Base-by-base conservation (phyloP, 129 eudicot genomes). In the Silybum marianum region DNA sequence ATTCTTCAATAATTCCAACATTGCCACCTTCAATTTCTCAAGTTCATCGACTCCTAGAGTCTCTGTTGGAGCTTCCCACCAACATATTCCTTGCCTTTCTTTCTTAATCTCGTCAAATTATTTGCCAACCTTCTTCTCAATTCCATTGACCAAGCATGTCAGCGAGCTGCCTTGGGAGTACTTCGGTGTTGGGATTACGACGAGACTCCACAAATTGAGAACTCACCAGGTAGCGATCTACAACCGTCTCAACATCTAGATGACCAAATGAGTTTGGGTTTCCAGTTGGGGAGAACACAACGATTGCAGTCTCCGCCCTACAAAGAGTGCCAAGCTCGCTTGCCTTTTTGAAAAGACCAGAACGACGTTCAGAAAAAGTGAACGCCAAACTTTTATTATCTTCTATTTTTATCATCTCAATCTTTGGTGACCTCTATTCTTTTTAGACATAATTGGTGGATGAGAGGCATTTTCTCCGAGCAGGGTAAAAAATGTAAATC, bases 61-160 rank as follows among this genome's bases (percentile, higher is more conserved):
- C 10, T 79, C 74, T 8, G 78, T 25, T 0, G 89, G 90, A 48
- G 81, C 80, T 72, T 88, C 91, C 89, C 89, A 90, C 90, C 92
- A 86, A 21, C 24, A 39, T 38, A 22, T 42, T 9, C 28, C 82
- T 8, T 82, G 75, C 34, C 69, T 81, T 3, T 66, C 84, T 21
- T 77, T 84, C 58, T 80, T 77, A 62, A 73, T 26, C 65, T 80
- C 46, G 9, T 3, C 74, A 10, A 88, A 77, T 2, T 83, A 78
- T 18, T 88, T 88, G 7, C 88, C 83, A 3, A 69, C 13, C 36
- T 75, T 78, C 32, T 85, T 86, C 79, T 84, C 86, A 0, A 7
- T 30, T 86, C 90, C 13, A 90, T 0, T 38, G 42, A 38, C 42
- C 42, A 38, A 7, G 42, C 42, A 38, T 38, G 42, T 8, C 42